Conservation (phyloP, 306 rosid species). For the Ceratonia siliqua region DNA sequence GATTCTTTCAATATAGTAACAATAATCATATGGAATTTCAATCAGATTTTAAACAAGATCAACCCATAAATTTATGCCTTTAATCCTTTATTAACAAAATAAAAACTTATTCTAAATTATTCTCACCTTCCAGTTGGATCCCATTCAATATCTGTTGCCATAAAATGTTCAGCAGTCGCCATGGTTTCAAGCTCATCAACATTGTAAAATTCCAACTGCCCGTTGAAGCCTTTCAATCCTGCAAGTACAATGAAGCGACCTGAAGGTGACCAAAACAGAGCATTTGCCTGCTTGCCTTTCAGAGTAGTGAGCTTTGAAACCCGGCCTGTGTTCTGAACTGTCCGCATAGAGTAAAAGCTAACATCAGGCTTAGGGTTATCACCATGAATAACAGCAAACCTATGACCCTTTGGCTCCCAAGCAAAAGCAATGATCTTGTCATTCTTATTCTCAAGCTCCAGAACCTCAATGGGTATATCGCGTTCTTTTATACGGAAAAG, state of each 20-base stretch:
- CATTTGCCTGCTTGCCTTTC: constrained; percentile 79
- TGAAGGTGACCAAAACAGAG: constrained; percentile 83
- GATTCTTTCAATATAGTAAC: neutral
- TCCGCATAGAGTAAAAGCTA: constrained; percentile 71
- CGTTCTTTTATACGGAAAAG: constrained; percentile 78
- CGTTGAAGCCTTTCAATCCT: constrained; percentile 72
- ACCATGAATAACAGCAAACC: constrained; percentile 79
- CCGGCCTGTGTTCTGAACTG: constrained; percentile 59
- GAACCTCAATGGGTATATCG: constrained; percentile 77
- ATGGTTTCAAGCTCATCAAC: constrained; percentile 83
- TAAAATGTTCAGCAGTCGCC: constrained; percentile 80
- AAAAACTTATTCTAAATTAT: neutral
- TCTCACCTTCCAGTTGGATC: constrained; percentile 91
- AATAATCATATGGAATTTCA: neutral
- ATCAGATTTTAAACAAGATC: too few species aligned
- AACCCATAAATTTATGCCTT: too few species aligned
- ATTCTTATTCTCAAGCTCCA: constrained; percentile 84
- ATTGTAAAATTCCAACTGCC: constrained; percentile 73
- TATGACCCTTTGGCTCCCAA: constrained; percentile 90
- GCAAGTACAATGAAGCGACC: constrained; percentile 77
- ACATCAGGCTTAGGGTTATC: constrained; percentile 78
- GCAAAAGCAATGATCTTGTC: constrained; percentile 88
- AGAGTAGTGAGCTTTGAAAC: constrained; percentile 77
- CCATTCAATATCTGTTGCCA: constrained; percentile 84
- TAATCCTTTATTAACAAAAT: neutral